Conservation (phyloP, 768 basidiomycete species). For the Dictyophora rubrovolvata region DNA sequence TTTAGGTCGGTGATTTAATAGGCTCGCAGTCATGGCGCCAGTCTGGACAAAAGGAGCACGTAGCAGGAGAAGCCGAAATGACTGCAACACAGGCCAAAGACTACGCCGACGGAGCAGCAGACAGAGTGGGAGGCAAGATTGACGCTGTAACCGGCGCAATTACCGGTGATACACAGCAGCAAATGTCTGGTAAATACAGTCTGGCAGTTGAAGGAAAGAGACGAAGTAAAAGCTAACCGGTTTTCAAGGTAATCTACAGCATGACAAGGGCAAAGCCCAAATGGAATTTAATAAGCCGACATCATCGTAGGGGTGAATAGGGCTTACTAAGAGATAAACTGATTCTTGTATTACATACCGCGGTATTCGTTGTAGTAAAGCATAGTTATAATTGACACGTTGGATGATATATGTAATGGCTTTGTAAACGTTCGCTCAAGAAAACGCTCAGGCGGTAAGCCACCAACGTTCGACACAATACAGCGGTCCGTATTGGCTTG, state of each 20-base stretch:
- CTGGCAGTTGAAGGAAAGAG: neutral
- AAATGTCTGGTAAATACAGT: neutral
- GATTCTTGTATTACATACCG: neutral
- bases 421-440: neutral
- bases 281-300: slow-evolving; percentile 1
- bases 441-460: neutral
- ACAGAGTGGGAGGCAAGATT: neutral
- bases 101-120: slow-evolving; percentile 4
- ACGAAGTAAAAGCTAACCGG: neutral
- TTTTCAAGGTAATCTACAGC: neutral
- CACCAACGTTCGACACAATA: no score
- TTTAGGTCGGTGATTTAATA: slow-evolving; percentile 9
- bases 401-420: neutral
- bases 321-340: neutral
- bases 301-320: neutral
- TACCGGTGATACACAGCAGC: slow-evolving; percentile 10
- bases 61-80: slow-evolving; percentile 15
- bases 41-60: slow-evolving; percentile 12
- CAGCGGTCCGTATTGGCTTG: no score
- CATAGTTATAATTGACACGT: neutral
- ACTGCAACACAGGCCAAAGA: slow-evolving; percentile 15
- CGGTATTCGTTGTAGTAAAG: neutral
- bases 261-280: neutral
- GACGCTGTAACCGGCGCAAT: slow-evolving; percentile 10
- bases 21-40: slow-evolving; percentile 8